Evolutionary conservation across 2,329 filamentous ascomycete species (phyloP).

Genomic region (Zopfia rhizophila): DNA sequence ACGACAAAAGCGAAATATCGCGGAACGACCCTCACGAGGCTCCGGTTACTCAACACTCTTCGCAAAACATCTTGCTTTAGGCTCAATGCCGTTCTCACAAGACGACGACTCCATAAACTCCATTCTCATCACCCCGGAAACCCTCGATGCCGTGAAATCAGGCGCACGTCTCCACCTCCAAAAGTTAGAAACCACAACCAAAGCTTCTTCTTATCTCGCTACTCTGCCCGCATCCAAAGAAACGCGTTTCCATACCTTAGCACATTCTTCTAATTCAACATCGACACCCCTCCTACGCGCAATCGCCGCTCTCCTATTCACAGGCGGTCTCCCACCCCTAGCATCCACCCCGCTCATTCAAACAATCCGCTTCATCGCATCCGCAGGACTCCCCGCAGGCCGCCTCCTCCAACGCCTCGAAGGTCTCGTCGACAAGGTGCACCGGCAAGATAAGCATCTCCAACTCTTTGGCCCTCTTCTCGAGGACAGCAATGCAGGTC

Average conservation of each 20-base stretch:
- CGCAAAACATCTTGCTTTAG: constrained; percentile 46
- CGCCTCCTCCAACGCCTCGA: constrained; percentile 48
- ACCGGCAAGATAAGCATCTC: constrained; percentile 37
- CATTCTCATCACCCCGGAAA: constrained; percentile 37
- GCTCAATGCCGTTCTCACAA: constrained; percentile 39
- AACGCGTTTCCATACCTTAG: constrained; percentile 30
- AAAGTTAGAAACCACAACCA: constrained; percentile 15
- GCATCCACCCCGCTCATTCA: constrained; percentile 35
- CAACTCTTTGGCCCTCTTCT: constrained; percentile 42
- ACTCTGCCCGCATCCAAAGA: constrained; percentile 36
- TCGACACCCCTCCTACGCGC: constrained; percentile 34
- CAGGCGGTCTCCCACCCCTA: constrained; percentile 38
- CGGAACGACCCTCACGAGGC: constrained; percentile 34
- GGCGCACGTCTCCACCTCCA: constrained; percentile 31
- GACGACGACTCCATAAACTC: constrained; percentile 30
- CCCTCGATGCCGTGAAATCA: constrained; percentile 29
- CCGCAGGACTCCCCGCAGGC: constrained; percentile 35
- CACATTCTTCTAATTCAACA: constrained; percentile 23
- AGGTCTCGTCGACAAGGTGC: constrained; percentile 45
- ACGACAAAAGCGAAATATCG: constrained; percentile 34
- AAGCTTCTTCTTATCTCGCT: constrained; percentile 29
- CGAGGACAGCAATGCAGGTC: constrained; percentile 32
- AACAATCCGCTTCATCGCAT: constrained; percentile 38
- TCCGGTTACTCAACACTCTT: constrained; percentile 41
- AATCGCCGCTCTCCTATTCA: constrained; percentile 41